Percentiles rank a stretch among this genome's conserved stretches.
Conservation (phyloP, 164 flowering plant species). For the Magnolia officinalis region DNA sequence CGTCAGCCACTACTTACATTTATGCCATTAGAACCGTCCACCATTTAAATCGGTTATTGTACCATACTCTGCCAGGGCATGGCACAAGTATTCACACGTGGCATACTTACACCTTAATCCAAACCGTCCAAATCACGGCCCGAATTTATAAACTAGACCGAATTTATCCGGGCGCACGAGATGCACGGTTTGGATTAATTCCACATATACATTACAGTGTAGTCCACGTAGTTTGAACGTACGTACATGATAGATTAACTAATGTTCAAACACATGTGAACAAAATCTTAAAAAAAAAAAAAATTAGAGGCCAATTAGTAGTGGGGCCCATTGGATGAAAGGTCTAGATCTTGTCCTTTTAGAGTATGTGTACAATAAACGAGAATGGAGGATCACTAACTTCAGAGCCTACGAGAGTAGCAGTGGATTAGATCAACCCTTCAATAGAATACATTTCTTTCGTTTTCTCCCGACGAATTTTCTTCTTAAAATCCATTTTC, state of each 20-base stretch:
- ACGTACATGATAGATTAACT: too few relatives aligned
- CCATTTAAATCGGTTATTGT: neutral
- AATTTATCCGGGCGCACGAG: too few relatives aligned
- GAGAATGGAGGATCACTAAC: neutral
- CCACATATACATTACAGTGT: too few relatives aligned
- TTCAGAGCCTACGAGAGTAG: neutral
- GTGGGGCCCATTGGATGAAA: neutral
- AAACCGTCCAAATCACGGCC: too few relatives aligned
- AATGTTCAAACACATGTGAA: too few relatives aligned
- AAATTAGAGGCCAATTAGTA: too few relatives aligned
- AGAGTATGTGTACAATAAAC: neutral
- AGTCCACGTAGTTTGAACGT: too few relatives aligned
- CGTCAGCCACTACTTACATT: neutral
- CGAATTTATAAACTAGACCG: too few relatives aligned
- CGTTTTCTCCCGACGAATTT: neutral
- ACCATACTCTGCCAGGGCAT: neutral
- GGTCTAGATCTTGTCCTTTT: neutral
- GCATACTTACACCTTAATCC: neutral
- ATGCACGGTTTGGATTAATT: too few relatives aligned
- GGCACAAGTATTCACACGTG: neutral
- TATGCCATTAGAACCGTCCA: neutral
- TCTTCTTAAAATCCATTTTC: neutral
- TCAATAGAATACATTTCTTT: neutral
- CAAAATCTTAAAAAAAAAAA: too few relatives aligned
- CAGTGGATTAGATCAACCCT: neutral